These are phyloP conservation scores for Stemphylium beticola DNA, from an alignment of 2,329 filamentous ascomycete species.

Conservation along the genomic window DNA sequence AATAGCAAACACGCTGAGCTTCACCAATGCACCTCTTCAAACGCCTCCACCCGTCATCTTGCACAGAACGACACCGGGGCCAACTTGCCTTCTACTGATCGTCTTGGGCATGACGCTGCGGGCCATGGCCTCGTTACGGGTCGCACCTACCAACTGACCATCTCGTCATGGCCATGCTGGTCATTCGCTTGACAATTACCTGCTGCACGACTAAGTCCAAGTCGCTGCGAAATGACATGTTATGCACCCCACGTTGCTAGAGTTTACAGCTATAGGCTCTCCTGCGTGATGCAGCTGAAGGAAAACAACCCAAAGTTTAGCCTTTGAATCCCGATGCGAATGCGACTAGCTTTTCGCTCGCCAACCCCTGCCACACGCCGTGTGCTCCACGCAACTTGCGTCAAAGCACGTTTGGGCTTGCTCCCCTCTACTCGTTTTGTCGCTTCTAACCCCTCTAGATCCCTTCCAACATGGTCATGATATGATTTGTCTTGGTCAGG, in stretches of 20 bases:
- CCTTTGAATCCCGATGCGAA: conserved; percentile 23
- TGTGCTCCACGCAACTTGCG: conserved; percentile 36
- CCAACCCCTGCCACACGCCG: conserved; percentile 35
- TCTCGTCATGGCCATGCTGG: conserved; percentile 4
- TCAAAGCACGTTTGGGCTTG: conserved; percentile 41
- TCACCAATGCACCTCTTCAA: not conserved
- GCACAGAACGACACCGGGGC: conserved; percentile 2
- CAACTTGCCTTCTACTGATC: not conserved
- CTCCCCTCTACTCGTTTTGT: conserved; percentile 27
- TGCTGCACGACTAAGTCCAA: conserved; percentile 27
- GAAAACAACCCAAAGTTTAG: conserved; percentile 13
- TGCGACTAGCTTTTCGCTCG: conserved; percentile 26
- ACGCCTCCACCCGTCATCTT: not conserved
- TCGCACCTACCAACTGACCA: conserved; percentile 2
- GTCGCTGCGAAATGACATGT: conserved; percentile 25
- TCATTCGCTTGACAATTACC: conserved; percentile 4
- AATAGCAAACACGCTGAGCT: not conserved
- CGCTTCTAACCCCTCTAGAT: conserved; percentile 32
- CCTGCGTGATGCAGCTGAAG: conserved; percentile 36
- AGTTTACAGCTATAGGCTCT: conserved; percentile 30
- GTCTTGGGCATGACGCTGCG: too few species aligned
- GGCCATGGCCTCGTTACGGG: not conserved
- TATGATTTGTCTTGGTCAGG: conserved; percentile 16
- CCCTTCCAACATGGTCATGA: conserved; percentile 19
- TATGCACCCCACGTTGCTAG: conserved; percentile 37